Evolutionary conservation across 805 yeast species (phyloP).

Genomic region (Cephaloascus albidus): DNA sequence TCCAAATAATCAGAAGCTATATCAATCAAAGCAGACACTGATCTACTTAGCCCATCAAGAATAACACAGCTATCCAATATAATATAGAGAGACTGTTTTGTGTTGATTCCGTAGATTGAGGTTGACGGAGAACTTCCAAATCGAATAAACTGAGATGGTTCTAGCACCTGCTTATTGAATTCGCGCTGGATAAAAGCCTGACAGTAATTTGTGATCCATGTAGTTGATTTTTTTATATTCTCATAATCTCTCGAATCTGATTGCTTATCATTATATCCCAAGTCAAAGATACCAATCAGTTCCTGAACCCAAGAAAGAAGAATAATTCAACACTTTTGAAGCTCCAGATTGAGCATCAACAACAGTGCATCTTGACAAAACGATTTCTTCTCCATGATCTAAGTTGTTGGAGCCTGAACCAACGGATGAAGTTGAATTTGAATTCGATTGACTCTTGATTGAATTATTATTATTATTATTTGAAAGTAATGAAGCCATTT

Average conservation of each 20-base stretch:
- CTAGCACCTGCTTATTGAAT: no score
- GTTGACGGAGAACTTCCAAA: background rate
- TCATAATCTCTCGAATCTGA: no score
- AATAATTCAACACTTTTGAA: background rate
- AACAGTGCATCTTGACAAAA: background rate
- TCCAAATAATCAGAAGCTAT: background rate
- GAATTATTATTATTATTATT: background rate
- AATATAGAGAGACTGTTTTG: background rate
- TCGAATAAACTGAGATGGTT: background rate
- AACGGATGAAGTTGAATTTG: background rate
- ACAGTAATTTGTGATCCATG: no score
- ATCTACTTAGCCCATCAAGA: background rate
- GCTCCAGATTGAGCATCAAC: background rate
- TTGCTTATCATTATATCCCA: background rate
- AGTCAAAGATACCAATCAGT: slow-evolving; percentile 1
- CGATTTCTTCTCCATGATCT: background rate
- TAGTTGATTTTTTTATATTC: no score
- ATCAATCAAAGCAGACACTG: background rate
- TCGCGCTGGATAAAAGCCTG: no score
- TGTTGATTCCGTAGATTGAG: background rate
- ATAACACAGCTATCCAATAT: background rate
- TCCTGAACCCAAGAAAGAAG: background rate
- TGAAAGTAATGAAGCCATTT: background rate
- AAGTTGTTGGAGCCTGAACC: background rate
- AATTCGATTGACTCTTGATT: background rate